Conservation (phyloP, 495 filamentous ascomycete species). For the Penicillium tannophilum region DNA sequence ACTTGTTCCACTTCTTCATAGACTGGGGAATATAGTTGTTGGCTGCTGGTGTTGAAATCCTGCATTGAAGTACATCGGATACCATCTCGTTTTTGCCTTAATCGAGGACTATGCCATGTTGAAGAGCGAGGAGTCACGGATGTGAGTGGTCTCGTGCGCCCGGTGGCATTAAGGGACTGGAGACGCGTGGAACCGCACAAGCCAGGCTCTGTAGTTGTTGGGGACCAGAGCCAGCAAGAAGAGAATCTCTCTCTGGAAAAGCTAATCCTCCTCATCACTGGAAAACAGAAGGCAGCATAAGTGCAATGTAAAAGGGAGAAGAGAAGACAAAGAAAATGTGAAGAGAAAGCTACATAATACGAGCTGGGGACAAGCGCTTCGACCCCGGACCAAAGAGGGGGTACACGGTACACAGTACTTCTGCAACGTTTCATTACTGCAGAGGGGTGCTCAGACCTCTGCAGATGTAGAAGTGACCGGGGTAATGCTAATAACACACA, state of each 20-base stretch:
- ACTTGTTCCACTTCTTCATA: conserved; percentile 2
- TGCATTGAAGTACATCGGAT: neutral
- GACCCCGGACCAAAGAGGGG: conserved; percentile 21
- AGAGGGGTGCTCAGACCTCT: conserved; percentile 7
- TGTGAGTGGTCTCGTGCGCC: conserved; percentile 14
- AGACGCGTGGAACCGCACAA: conserved; percentile 9
- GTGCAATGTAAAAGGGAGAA: neutral
- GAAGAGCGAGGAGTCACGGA: neutral
- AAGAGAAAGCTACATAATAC: neutral
- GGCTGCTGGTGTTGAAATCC: conserved; percentile 1
- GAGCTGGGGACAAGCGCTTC: conserved; percentile 16
- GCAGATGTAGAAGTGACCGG: conserved; percentile 12
- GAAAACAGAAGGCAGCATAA: neutral
- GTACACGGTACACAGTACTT: conserved; percentile 17
- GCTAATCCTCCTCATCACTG: conserved; percentile 27
- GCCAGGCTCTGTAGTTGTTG: conserved; percentile 16
- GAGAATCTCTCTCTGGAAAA: conserved; percentile 24
- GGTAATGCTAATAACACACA: neutral
- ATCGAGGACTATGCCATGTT: conserved; percentile 1
- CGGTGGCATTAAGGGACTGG: neutral
- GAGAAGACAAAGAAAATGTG: conserved; percentile 7
- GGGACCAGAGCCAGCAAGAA: conserved; percentile 21
- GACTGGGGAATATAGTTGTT: neutral
- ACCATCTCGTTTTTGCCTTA: neutral
- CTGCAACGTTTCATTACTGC: conserved; percentile 2